Percentiles rank a stretch among this genome's conserved stretches.
phyloP scores from a whole-genome alignment of 306 rosid species.

The Malus orientalis region DNA sequence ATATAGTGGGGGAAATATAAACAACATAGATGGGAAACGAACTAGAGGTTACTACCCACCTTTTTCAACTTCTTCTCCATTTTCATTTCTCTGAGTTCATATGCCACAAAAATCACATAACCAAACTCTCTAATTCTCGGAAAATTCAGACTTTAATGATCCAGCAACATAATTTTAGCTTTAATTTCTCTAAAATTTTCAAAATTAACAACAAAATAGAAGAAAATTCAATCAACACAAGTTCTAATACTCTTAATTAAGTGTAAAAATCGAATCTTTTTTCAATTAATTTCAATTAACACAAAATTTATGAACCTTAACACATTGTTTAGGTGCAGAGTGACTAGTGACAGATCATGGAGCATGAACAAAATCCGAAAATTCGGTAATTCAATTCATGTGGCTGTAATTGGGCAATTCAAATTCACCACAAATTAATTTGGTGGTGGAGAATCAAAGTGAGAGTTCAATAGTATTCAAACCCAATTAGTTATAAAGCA shows the following conservation, averaged over 20 bases:
- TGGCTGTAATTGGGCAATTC: background rate
- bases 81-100: slow-evolving; percentile 35
- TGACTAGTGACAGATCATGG: background rate
- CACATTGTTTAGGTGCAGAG: background rate
- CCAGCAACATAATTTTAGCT: background rate
- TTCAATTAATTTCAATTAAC: background rate
- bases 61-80: slow-evolving; percentile 33
- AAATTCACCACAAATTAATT: background rate
- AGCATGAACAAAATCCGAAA: background rate
- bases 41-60: slow-evolving; percentile 28
- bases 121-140: background rate
- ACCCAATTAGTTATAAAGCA: no score
- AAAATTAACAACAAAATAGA: background rate
- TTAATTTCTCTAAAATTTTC: background rate
- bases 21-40: no score
- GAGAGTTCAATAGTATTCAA: no score
- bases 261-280: background rate
- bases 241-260: background rate
- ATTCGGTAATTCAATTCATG: background rate
- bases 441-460: background rate
- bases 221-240: background rate
- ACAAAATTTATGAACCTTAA: background rate
- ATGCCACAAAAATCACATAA: background rate
- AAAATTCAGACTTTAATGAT: background rate
- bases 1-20: no score